Evolutionary conservation across 306 rosid genomes (phyloP), one percentile per base, ranked within the genome.

Genomic region (Arachis hypogaea): DNA sequence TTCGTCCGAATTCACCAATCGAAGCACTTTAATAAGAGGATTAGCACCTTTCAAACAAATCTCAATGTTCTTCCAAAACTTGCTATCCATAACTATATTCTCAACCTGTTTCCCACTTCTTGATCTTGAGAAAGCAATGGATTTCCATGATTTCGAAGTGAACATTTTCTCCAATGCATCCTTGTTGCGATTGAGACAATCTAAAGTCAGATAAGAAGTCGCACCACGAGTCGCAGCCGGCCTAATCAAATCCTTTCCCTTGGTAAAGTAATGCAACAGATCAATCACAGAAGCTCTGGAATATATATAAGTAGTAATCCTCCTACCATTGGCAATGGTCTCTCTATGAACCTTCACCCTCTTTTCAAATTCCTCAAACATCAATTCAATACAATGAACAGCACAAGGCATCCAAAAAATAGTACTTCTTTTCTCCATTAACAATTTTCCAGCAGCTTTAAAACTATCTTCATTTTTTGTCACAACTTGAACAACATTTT

Each of bases 1-100:
- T 22, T 60, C 28, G 7, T 60, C 46, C 5, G 66, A 38, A 38
- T 11, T 11, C 29, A 60, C 46, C 64, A 33, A 38, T 9, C 16
- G 45, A 60, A 60, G 45, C 22, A 38, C 11, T 6, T 38, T 60
- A 16, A 38, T 36, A 0, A 60, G 28, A 60, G 66, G 66, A 60
- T 58, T 28, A 58, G 63, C 63, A 58, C 63, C 63, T 58, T 29
- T 58, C 41, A 58, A 58, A 40, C 63, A 58, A 56, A 9, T 40
- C 41, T 1, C 41, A 58, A 58, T 29, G 38, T 58, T 58, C 10
- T 28, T 3, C 63, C 63, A 58, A 58, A 58, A 58, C 41, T 1
- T 56, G 9, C 36, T 9, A 58, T 58, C 63, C 63, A 29, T 58
- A 9, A 58, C 63, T n/a, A 56, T 3, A 22, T 28, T 56, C 9